These are phyloP conservation scores for Isabelozyma rhagii DNA, from an alignment of 805 yeast species.

Conservation along the genomic window DNA sequence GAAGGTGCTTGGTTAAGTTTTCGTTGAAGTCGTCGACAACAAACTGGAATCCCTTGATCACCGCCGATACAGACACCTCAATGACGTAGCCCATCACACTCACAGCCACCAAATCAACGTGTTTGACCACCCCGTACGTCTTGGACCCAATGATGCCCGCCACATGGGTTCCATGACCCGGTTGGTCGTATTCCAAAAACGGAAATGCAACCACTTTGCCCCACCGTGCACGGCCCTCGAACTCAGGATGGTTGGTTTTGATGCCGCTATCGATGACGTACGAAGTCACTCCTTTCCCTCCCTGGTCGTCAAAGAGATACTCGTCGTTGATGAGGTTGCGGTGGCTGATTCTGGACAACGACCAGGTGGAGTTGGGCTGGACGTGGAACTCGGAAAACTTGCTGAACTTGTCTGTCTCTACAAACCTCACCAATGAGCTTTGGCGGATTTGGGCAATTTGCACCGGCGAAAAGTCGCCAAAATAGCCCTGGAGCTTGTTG, in stretches of 20 bases:
- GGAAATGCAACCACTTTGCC: constrained; percentile 46
- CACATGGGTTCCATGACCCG: constrained; percentile 96
- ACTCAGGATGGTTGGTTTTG: constrained; percentile 53
- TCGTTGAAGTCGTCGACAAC: constrained; percentile 72
- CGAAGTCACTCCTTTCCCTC: constrained; percentile 55
- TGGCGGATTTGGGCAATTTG: neutral
- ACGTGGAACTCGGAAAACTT: constrained; percentile 25
- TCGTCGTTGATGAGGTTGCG: constrained; percentile 17
- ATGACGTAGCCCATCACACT: constrained; percentile 82
- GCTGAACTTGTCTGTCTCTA: constrained; percentile 44
- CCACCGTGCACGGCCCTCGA: constrained; percentile 61
- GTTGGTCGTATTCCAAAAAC: constrained; percentile 57
- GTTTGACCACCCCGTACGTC: constrained; percentile 80
- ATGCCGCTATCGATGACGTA: constrained; percentile 88
- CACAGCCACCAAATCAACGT: constrained; percentile 75
- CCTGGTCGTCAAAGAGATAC: constrained; percentile 36
- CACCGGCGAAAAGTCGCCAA: neutral
- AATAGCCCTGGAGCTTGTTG: neutral
- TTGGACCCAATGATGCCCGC: constrained; percentile 92
- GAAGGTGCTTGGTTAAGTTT: constrained; percentile 48
- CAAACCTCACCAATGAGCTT: constrained; percentile 15
- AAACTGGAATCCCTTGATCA: constrained; percentile 78
- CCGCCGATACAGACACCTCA: constrained; percentile 80
- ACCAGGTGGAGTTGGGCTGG: constrained; percentile 41
- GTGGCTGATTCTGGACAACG: constrained; percentile 36